A percentile compares a stretch with the other conserved stretches of the same genome.
These are phyloP conservation scores for Paramarasmius palmivorus DNA, from an alignment of 1,284 basidiomycete genomes.

Conservation along the genomic window DNA sequence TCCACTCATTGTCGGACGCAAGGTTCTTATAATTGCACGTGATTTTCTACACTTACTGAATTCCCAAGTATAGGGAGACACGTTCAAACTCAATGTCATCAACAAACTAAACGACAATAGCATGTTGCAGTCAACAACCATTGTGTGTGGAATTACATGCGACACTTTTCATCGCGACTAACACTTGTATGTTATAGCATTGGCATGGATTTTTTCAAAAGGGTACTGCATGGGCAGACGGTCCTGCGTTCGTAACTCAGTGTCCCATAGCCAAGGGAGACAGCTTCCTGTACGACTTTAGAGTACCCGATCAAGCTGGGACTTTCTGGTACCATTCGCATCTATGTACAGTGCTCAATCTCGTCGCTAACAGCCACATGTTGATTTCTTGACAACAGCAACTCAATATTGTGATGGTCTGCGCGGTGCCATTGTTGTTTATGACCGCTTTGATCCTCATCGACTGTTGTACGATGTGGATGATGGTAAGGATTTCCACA, in stretches of 20 bases:
- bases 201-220: constrained; percentile 42
- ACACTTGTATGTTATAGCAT: constrained; percentile 26
- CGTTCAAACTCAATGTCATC: constrained; percentile 23
- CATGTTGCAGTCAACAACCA: constrained; percentile 18
- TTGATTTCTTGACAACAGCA: constrained; percentile 15
- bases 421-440: constrained; percentile 47
- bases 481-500: constrained; percentile 35
- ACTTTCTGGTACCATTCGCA: constrained; percentile 49
- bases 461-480: constrained; percentile 42
- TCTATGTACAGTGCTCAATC: constrained; percentile 27
- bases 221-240: constrained; percentile 34
- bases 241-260: constrained; percentile 33
- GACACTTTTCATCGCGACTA: too few relatives aligned
- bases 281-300: constrained; percentile 35
- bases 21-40: constrained; percentile 6
- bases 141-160: background rate
- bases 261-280: constrained; percentile 39
- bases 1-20: constrained; percentile 20
- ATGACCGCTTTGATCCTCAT: constrained; percentile 46
- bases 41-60: too few relatives aligned
- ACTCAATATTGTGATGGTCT: constrained; percentile 44
- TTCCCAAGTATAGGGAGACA: constrained; percentile 17
- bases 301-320: constrained; percentile 34
- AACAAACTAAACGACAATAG: constrained; percentile 20
- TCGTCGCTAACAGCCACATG: background rate